Percentiles rank a stretch among this genome's conserved stretches.
Evolutionary conservation across 2,329 filamentous ascomycete genomes (phyloP).

Genomic region (Monilinia polystroma): DNA sequence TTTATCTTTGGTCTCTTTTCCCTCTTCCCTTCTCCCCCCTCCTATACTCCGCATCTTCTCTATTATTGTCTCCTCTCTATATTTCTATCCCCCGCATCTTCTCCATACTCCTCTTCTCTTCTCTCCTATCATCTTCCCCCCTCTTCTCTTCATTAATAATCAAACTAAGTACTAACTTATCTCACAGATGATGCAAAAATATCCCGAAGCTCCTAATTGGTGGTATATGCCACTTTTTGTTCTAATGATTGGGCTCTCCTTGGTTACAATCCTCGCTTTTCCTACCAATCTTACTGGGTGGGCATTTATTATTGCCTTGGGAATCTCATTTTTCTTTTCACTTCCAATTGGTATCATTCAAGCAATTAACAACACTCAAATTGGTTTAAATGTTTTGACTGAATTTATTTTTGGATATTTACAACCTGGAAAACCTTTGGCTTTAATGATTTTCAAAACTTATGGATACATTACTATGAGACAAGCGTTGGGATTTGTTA

Average conservation of each 20-base stretch:
- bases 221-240: constrained; percentile 21
- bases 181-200: constrained; percentile 10
- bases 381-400: constrained; percentile 69
- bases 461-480: constrained; percentile 71
- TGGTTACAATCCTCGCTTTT: constrained; percentile 50
- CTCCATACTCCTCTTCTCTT: rapidly evolving
- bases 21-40: no score
- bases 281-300: constrained; percentile 61
- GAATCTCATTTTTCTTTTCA: constrained; percentile 62
- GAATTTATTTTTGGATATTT: constrained; percentile 74
- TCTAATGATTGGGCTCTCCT: constrained; percentile 22
- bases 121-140: no score
- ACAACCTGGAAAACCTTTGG: constrained; percentile 66
- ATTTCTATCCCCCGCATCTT: not conserved
- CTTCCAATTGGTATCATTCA: constrained; percentile 69
- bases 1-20: no score
- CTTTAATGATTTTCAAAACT: constrained; percentile 78
- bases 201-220: constrained; percentile 10
- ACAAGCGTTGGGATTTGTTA: constrained; percentile 48
- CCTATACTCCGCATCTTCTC: no score
- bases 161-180: not conserved
- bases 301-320: constrained; percentile 65
- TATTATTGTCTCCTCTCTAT: no score
- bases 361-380: constrained; percentile 67
- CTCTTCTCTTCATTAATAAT: no score